Base-by-base conservation (phyloP, 192 early-diverging fungal species). In the Oehlia diaphana region DNA sequence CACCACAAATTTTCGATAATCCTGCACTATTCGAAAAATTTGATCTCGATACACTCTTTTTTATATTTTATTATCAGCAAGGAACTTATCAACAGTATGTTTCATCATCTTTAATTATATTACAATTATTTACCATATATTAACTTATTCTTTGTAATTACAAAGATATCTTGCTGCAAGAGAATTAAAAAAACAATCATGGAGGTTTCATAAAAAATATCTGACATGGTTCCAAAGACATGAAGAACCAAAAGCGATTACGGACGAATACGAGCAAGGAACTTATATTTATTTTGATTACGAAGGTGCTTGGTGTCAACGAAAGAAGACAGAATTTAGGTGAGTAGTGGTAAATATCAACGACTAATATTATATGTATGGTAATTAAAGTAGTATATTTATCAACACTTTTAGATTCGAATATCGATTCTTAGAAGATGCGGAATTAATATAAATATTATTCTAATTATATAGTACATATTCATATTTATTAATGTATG, bases 211-310 rank as follows among this genome's bases (percentile, higher is more conserved):
- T 84, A 99, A 97, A 88, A 96, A 98, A 89, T 98, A 96, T 79
- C 84, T 93, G 70, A 98, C 98, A 66, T 99, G 98, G 98, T 99
- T 99, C 87, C 98, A 99, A 85, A 92, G 98, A 21, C 95, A 94
- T 82, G 96, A 98, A 79, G 96, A 99, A 86, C 98, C 98, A 62
- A 94, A 93, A 83, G 91, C 91, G 14, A 97, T 98, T 67, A 99
- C 95, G 21, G 96, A 98, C 79, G 95, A 97, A 80, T 99, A 94
- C 87, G 98, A 99, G 85, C 94, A 95, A 83, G 98, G 98, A 31
- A 97, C 98, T 28, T 99, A 99, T 81, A 91, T 98, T 44, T 99
- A 98, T 86, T 99, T 99, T 90, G 98, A 99, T 84, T 98, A 95
- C 79, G 97, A 99, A 83, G 94, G 93, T 21, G 92, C 93, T 28